Conservation (phyloP, 306 rosid species). For the Oemleria cerasiformis region DNA sequence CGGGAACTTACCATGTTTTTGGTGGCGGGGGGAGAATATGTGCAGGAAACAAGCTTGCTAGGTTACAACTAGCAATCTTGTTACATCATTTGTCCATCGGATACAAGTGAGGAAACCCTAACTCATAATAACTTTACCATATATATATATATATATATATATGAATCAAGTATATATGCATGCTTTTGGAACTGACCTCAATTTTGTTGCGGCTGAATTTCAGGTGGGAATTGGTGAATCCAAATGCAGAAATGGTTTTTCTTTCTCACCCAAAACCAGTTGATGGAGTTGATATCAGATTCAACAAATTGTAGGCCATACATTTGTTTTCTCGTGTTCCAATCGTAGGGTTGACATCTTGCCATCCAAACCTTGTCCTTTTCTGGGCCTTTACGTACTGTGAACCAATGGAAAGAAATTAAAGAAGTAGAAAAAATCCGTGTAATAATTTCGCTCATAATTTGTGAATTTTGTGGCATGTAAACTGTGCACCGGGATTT, state of each 20-base stretch:
- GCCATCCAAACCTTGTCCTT: too few relatives aligned
- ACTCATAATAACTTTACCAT: not conserved
- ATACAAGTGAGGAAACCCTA: conserved; percentile 27
- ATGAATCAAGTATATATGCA: too few relatives aligned
- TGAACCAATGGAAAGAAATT: too few relatives aligned
- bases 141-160: too few relatives aligned
- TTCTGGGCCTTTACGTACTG: too few relatives aligned
- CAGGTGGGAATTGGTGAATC: conserved; percentile 4
- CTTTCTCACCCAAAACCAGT: conserved; percentile 33
- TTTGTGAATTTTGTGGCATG: too few relatives aligned
- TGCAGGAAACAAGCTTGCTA: conserved; percentile 39
- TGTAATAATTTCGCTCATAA: too few relatives aligned
- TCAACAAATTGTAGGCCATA: too few relatives aligned
- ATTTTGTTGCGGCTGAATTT: not conserved
- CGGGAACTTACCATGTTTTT: conserved; percentile 32
- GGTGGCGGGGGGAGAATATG: conserved; percentile 38
- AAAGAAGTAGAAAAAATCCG: too few relatives aligned
- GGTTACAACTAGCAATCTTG: conserved; percentile 29
- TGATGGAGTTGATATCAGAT: conserved; percentile 31
- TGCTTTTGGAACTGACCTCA: not conserved
- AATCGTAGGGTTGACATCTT: too few relatives aligned
- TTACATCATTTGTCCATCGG: conserved; percentile 42
- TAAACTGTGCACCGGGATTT: too few relatives aligned
- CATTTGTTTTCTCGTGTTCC: too few relatives aligned
- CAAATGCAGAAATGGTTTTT: conserved; percentile 19